Base-by-base conservation (phyloP, 2,329 filamentous ascomycete genomes). In the Trichocomaceae sp. region DNA sequence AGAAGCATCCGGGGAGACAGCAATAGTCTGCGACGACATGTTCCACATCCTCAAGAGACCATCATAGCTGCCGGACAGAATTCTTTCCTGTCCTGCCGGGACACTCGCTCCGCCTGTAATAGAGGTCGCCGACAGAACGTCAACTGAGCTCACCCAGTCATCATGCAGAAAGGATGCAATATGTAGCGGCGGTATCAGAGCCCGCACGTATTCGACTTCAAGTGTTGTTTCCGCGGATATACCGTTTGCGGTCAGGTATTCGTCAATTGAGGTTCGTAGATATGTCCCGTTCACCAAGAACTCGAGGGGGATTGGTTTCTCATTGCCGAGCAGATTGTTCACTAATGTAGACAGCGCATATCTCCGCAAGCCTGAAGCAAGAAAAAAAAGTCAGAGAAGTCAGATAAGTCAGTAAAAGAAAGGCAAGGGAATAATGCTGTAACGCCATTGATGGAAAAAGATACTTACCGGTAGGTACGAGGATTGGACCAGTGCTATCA, bases 221-320 rank as follows among this genome's bases (percentile, higher is more conserved):
- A 99, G 76, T 3, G 87, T 92, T 4, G 86, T 87, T 76, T 99
- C 93, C 42, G 90, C 83, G 19, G 90, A 96, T 58, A 97, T 85
- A 49, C 92, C 92, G 66, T 93, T 88, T 59, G 84, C 78, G 15
- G 85, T 85, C 57, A 99, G 83, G 73, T 95, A 96, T 66, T 96
- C 88, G 69, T 96, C 89, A 61, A 99, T 83, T 17, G 88, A 90
- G 23, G 90, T 88, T 59, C 88, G 86, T 50, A 99, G 82, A 72
- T 95, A 96, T 66, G 87, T 85, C 70, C 93, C 93, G 72, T 96
- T 93, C 74, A 95, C 86, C 63, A 99, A 82, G 76, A 99, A 97
- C 73, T 99, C 93, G 73, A 99, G 72, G 13, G 76, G 76, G 37
- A 77, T 66, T 15, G 75, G 71, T 63, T 79, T 79, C 52, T 79